Base-by-base conservation (phyloP, 2,329 filamentous ascomycete genomes). In the Nemania abortiva region DNA sequence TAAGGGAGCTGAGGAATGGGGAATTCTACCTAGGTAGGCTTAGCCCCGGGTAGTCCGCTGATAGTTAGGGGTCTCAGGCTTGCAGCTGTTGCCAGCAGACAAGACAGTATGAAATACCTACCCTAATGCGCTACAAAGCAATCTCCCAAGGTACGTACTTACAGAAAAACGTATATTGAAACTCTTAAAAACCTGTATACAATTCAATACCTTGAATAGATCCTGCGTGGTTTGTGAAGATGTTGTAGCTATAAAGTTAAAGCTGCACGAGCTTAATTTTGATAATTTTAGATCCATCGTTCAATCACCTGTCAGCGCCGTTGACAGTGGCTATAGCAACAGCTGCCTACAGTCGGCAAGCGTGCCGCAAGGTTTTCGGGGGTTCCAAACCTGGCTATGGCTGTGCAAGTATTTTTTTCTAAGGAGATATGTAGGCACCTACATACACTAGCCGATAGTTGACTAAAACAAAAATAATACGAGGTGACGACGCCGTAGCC, bases 401-500 rank as follows among this genome's bases (percentile, higher is more conserved):
- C 45, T 22, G 20, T 49, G 45, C 45, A 22, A 24, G 20, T 9
- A 15, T 6, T 6, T 10, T 49, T 49, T 49, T 22, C 45, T 24
- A 47, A 15, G 39, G 3, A 13, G 18, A 13, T 47, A 47, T 9
- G 45, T 47, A 47, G n/a, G 20, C n/a, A 49, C 20, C 20, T 47
- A 20, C 42, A 13, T 49, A 22, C 45, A 49, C 18, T 27, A 31
- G 7, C 10, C 49, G 2, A 27, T 27, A 52, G 22, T 10, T 52
- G 20, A 24, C 57, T 52, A 60, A 42, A 45, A 34, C 56, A 49
- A 56, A 56, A 61, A 58, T 39, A 68, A 70, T 68, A 70, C 68
- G 68, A 70, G 68, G 59, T 67, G 52, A 58, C 64, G 34, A 50
- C 45, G 60, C 65, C 52, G 55, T 52, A 2, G 64, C 57, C 56